These are phyloP conservation scores for Punctularia strigosozonata DNA, from an alignment of 768 basidiomycete species.

Conservation along the genomic window DNA sequence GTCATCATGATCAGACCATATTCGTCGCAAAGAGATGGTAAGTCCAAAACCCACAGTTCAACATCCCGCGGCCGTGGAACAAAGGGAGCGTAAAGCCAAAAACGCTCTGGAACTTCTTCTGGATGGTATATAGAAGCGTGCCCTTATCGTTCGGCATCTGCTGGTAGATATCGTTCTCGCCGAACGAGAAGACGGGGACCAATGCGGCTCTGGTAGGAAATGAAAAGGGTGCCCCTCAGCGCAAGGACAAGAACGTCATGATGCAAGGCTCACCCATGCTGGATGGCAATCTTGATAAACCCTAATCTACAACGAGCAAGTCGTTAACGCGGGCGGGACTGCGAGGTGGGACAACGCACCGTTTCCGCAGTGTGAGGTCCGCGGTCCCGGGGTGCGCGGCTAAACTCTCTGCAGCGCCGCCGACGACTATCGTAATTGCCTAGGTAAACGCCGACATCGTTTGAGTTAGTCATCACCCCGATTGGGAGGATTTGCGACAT, in stretches of 20 bases:
- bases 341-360: constrained; percentile 27
- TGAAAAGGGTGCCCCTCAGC: not conserved
- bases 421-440: constrained; percentile 93
- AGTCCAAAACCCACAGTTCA: constrained; percentile 62
- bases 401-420: constrained; percentile 91
- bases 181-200: constrained; percentile 97
- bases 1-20: not conserved
- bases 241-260: not conserved
- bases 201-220: constrained; percentile 62
- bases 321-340: not conserved
- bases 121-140: constrained; percentile 73
- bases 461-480: too few relatives aligned
- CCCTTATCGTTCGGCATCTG: constrained; percentile 96
- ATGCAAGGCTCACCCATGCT: constrained; percentile 51
- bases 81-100: constrained; percentile 96
- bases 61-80: constrained; percentile 91
- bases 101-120: constrained; percentile 82
- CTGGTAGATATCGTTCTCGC: constrained; percentile 96
- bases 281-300: constrained; percentile 91
- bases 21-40: not conserved
- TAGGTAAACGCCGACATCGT: too few relatives aligned
- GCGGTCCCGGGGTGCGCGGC: constrained; percentile 96
- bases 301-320: constrained; percentile 46
- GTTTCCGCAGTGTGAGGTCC: constrained; percentile 66
- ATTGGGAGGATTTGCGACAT: too few relatives aligned